phyloP scores from a whole-genome alignment of 257 asterid species.

The Solanum chiquidenum region DNA sequence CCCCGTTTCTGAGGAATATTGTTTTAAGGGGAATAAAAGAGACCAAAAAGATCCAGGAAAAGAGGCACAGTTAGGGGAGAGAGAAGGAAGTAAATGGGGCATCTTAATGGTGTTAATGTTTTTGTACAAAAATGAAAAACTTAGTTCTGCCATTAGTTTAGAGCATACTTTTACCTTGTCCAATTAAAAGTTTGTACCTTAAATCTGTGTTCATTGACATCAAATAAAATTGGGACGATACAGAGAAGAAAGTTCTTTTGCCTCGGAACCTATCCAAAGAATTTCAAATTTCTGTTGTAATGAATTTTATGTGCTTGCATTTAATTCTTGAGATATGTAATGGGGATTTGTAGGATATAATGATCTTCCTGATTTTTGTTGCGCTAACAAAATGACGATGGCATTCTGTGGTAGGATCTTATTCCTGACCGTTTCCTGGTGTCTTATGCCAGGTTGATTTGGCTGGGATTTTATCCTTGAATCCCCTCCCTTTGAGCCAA shows the following conservation, averaged over 20 bases:
- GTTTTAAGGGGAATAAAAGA: not conserved
- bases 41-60: not conserved
- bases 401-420: not conserved
- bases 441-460: constrained; percentile 61
- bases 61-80: not conserved
- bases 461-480: constrained; percentile 44
- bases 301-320: not conserved
- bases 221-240: not conserved
- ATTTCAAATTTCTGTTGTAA: not conserved
- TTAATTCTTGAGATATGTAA: not conserved
- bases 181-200: not conserved
- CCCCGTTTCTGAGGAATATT: not conserved
- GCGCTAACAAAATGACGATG: not conserved
- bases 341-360: not conserved
- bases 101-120: not conserved
- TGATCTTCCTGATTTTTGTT: not conserved
- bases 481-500: constrained; percentile 84
- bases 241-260: not conserved
- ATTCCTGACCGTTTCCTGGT: not conserved
- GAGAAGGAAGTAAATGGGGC: not conserved
- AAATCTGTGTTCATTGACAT: not conserved
- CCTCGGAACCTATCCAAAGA: not conserved
- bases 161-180: not conserved
- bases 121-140: not conserved
- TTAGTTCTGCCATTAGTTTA: not conserved